Percentiles rank a stretch among this genome's conserved stretches.
These are phyloP conservation scores for Butyriboletus appendiculatus DNA, from an alignment of 1,284 basidiomycete genomes.

Conservation along the genomic window DNA sequence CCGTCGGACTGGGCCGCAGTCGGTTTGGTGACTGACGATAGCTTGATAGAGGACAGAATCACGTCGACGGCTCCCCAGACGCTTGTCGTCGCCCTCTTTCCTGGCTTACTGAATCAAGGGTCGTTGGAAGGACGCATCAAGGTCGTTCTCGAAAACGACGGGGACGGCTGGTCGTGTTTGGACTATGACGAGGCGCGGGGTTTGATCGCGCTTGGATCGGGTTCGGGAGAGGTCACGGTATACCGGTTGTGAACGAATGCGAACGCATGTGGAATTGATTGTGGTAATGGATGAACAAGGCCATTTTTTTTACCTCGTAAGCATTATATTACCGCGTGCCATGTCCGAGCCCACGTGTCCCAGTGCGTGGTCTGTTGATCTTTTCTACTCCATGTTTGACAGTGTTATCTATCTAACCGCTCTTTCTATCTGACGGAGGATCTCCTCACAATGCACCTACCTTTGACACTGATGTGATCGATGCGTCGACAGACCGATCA, in stretches of 20 bases:
- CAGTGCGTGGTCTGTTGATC: slow-evolving; percentile 13
- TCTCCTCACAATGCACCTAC: slow-evolving; percentile 5
- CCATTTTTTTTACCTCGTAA: not conserved
- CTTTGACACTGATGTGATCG: slow-evolving; percentile 10
- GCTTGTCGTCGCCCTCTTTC: slow-evolving; percentile 48
- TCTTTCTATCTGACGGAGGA: slow-evolving; percentile 13
- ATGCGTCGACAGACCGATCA: slow-evolving; percentile 8
- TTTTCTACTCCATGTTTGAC: not conserved
- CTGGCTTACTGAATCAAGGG: slow-evolving; percentile 41
- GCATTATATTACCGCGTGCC: not conserved
- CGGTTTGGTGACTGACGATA: slow-evolving; percentile 35
- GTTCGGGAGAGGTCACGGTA: slow-evolving; percentile 46
- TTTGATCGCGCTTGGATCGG: slow-evolving; percentile 51
- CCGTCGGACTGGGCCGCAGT: slow-evolving; percentile 44
- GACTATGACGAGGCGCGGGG: slow-evolving; percentile 60
- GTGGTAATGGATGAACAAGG: slow-evolving; percentile 1
- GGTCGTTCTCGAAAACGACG: slow-evolving; percentile 32
- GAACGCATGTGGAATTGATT: not conserved
- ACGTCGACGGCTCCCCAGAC: slow-evolving; percentile 38
- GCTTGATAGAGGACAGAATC: slow-evolving; percentile 19
- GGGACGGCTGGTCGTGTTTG: slow-evolving; percentile 51
- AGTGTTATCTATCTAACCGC: not conserved
- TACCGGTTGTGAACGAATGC: slow-evolving; percentile 38
- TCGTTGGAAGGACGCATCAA: slow-evolving; percentile 22
- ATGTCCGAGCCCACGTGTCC: slow-evolving; percentile 2